A percentile compares a stretch with the other conserved stretches of the same genome.
Conservation (phyloP, 805 yeast genomes). For the Cyberlindnera sargentensis region DNA sequence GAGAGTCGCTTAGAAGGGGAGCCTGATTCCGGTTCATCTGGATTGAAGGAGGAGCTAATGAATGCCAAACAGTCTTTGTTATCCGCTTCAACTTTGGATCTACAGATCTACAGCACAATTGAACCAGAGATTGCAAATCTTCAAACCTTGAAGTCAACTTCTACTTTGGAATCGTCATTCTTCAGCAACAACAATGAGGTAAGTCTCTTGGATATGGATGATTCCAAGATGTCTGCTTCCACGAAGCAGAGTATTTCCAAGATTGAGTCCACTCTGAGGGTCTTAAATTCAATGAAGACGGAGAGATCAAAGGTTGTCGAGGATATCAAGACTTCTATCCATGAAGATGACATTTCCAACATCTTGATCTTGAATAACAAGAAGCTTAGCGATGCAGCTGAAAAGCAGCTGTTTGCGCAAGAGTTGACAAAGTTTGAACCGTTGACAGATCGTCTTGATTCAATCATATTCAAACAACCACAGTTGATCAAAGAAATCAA, state of each 20-base stretch:
- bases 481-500: conserved; percentile 39
- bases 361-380: conserved; percentile 55
- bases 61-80: conserved; percentile 51
- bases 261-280: conserved; percentile 52
- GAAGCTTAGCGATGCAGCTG: conserved; percentile 44
- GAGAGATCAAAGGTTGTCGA: conserved; percentile 57
- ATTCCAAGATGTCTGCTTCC: conserved; percentile 25
- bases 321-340: conserved; percentile 64
- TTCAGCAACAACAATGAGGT: conserved; percentile 25
- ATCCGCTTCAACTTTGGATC: conserved; percentile 57
- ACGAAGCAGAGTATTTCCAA: conserved; percentile 34
- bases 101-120: conserved; percentile 41
- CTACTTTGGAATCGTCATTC: conserved; percentile 19
- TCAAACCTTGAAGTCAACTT: conserved; percentile 38
- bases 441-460: conserved; percentile 57
- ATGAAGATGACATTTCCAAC: conserved; percentile 79
- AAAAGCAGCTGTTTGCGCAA: conserved; percentile 52
- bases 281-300: conserved; percentile 52
- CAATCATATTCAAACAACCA: conserved; percentile 61
- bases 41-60: conserved; percentile 48
- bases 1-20: conserved; percentile 33
- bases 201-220: conserved; percentile 67
- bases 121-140: conserved; percentile 37
- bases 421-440: conserved; percentile 75
- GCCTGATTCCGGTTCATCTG: conserved; percentile 29